phyloP scores from a whole-genome alignment of 2,329 filamentous ascomycete species.

The Nemania bipapillata region DNA sequence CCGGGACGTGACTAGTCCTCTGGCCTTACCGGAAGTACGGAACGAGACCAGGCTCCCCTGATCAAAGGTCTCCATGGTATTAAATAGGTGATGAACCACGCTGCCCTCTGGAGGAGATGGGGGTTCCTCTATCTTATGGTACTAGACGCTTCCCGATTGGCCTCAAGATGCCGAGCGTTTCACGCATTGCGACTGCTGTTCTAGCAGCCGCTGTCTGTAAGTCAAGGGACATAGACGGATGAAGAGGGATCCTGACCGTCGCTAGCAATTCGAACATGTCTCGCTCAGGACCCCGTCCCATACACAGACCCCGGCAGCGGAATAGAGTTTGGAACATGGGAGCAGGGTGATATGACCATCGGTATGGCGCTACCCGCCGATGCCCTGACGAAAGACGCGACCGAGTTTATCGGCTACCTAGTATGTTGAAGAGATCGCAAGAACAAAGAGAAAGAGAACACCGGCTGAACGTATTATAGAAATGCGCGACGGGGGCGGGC shows the following conservation, averaged over 20 bases:
- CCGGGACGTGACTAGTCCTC: conserved; percentile 41
- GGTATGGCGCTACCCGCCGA: conserved; percentile 49
- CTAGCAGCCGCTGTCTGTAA: conserved; percentile 48
- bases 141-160: conserved; percentile 43
- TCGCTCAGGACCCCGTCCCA: conserved; percentile 45
- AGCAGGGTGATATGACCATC: conserved; percentile 45
- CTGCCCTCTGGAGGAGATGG: conserved; percentile 24
- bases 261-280: conserved; percentile 44
- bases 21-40: conserved; percentile 46
- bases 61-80: conserved; percentile 38
- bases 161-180: conserved; percentile 49
- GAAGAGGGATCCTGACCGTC: conserved; percentile 36
- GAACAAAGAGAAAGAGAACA: neutral
- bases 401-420: conserved; percentile 49
- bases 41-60: conserved; percentile 38
- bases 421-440: conserved; percentile 39
- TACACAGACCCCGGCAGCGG: conserved; percentile 50
- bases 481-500: conserved; percentile 47
- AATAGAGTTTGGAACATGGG: conserved; percentile 50
- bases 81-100: conserved; percentile 44
- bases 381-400: conserved; percentile 47
- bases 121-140: conserved; percentile 40
- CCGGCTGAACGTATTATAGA: conserved; percentile 40
- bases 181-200: conserved; percentile 48
- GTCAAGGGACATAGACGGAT: conserved; percentile 21